A percentile compares a stretch with the other conserved stretches of the same genome.
Evolutionary conservation across 352 stramenopile species (phyloP).

Genomic region (Pythium apleroticum): DNA sequence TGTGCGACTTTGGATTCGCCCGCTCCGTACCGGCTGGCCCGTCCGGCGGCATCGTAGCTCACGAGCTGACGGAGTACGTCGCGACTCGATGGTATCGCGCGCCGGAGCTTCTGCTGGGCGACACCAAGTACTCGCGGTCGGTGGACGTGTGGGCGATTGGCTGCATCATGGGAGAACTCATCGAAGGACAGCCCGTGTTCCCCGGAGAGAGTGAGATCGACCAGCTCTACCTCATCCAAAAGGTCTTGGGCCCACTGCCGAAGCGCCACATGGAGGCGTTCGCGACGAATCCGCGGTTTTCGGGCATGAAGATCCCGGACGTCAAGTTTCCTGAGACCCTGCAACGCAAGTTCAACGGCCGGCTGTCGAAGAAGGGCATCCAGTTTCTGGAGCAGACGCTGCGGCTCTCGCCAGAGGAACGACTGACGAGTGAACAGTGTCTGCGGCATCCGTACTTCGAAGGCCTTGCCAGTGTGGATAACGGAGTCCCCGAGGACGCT

Average conservation of each 20-base stretch:
- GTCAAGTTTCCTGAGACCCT: slow-evolving; percentile 92
- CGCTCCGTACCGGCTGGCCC: slow-evolving; percentile 62
- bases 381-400: slow-evolving; percentile 82
- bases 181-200: slow-evolving; percentile 97
- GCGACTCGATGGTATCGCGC: slow-evolving; percentile 98
- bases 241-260: slow-evolving; percentile 96
- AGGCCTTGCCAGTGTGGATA: slow-evolving; percentile 31
- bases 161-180: slow-evolving; percentile 98
- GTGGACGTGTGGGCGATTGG: slow-evolving; percentile 96
- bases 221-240: slow-evolving; percentile 99
- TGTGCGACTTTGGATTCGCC: slow-evolving; percentile 98
- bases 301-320: slow-evolving; percentile 91
- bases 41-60: slow-evolving; percentile 50
- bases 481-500: neutral
- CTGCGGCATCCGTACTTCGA: slow-evolving; percentile 90
- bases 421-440: slow-evolving; percentile 73
- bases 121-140: slow-evolving; percentile 97
- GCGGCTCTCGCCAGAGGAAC: slow-evolving; percentile 71
- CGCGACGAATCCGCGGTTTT: slow-evolving; percentile 89
- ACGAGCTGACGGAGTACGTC: slow-evolving; percentile 99
- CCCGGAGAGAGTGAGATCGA: slow-evolving; percentile 98
- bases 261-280: slow-evolving; percentile 92
- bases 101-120: slow-evolving; percentile 98
- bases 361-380: slow-evolving; percentile 81
- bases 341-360: slow-evolving; percentile 88